These are phyloP conservation scores for Aspergillus sclerotioniger DNA, from an alignment of 495 filamentous ascomycete genomes.

Conservation along the genomic window DNA sequence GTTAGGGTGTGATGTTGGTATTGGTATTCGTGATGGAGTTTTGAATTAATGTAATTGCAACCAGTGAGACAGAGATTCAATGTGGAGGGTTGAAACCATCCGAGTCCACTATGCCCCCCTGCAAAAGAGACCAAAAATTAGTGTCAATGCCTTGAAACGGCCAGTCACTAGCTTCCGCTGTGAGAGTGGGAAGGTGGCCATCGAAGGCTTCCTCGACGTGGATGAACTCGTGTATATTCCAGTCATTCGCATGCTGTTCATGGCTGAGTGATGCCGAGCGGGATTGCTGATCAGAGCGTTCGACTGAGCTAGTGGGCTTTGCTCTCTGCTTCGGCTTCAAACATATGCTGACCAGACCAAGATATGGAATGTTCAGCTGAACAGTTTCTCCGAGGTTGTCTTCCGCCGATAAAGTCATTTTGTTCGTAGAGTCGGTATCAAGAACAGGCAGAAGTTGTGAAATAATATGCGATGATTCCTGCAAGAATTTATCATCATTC, in stretches of 20 bases:
- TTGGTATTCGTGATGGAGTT: no score
- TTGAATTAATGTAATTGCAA: no score
- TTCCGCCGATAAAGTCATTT: background rate
- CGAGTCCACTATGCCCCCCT: background rate
- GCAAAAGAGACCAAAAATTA: slow-evolving; percentile 2
- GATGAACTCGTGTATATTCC: background rate
- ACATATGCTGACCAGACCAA: background rate
- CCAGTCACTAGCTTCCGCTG: background rate
- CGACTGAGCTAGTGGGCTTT: background rate
- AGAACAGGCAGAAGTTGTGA: background rate
- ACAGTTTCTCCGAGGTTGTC: background rate
- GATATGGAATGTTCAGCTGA: background rate
- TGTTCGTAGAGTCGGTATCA: background rate
- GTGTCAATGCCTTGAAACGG: slow-evolving; percentile 4
- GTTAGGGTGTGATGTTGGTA: no score
- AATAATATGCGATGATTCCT: background rate
- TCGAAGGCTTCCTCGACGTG: background rate
- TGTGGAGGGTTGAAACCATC: background rate
- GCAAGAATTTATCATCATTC: background rate
- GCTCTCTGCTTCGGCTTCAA: background rate
- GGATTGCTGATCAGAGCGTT: background rate
- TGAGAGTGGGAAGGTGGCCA: background rate
- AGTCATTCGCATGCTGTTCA: no score
- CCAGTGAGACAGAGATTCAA: no score
- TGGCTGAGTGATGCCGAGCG: no score